Base-by-base conservation (phyloP, 768 basidiomycete species). In the Hydnum rufescens region DNA sequence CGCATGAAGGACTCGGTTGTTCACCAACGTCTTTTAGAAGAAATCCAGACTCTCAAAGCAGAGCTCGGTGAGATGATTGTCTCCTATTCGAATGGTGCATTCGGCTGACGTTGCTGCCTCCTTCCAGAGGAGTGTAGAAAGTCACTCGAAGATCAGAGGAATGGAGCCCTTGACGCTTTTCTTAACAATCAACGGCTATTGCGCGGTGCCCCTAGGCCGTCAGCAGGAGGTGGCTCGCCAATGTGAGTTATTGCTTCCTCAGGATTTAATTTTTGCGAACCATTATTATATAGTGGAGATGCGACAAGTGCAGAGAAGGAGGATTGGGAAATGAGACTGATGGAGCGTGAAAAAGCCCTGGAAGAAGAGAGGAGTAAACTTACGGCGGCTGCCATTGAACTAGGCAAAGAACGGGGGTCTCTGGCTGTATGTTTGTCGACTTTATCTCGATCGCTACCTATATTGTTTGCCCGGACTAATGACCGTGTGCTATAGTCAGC, bases 31-130 rank as follows among this genome's bases (percentile, higher is more conserved):
- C 63, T 84, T 5, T 70, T 76, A 54, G 64, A 57, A 4, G 66
- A 72, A 26, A 72, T 85, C 42, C 59, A 68, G 5, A 65, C 62
- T 18, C 67, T 85, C 29, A 71, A 72, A 52, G 59, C 64, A 8
- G 78, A 86, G 60, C 66, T 85, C 8, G 74, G 83, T 79, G 55
- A 18, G 70, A 64, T 23, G n/a, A n/a, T n/a, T n/a, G n/a, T n/a
- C 34, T 56, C 42, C 42, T 30, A 6, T 19, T 49, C 25, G 42
- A 13, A 1, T 13, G 13, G 22, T 39, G 13, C 22, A 13, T 13
- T 39, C 13, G 13, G 36, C 36, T 13, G 22, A 39, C 13, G 13
- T 39, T 13, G 22, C 36, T 13, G 36, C 1, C 13, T 25, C 44
- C 44, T 47, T 8, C 8, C 13, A 28, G 34, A 39, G 19, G 13